Evolutionary conservation across 495 filamentous ascomycete species (phyloP).

Genomic region (Podospora didyma): DNA sequence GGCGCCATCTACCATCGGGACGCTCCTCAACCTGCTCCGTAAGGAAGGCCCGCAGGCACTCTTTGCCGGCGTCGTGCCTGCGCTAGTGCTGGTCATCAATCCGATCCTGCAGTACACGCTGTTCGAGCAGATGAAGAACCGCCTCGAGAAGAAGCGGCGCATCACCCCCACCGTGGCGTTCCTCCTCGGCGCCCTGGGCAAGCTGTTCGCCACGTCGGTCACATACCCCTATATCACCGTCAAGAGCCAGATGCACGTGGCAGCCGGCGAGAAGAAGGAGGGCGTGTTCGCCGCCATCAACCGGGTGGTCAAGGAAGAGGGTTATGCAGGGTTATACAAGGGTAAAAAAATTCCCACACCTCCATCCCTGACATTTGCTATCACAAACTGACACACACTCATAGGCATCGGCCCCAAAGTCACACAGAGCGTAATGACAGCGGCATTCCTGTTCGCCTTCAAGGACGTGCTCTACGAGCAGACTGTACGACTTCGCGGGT

Average conservation of each 20-base stretch:
- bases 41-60: slow-evolving; percentile 80
- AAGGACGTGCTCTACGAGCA: slow-evolving; percentile 75
- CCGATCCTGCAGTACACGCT: slow-evolving; percentile 98
- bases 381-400: slow-evolving; percentile 12
- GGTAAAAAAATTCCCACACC: slow-evolving; percentile 53
- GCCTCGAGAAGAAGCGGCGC: slow-evolving; percentile 44
- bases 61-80: slow-evolving; percentile 89
- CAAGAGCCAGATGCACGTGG: slow-evolving; percentile 95
- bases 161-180: slow-evolving; percentile 86
- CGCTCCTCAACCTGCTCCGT: slow-evolving; percentile 67
- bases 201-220: slow-evolving; percentile 86
- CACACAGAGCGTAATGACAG: slow-evolving; percentile 92
- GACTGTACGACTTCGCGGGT: slow-evolving; percentile 43
- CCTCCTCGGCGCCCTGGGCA: slow-evolving; percentile 86
- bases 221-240: slow-evolving; percentile 99
- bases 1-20: slow-evolving; percentile 69
- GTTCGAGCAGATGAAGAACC: slow-evolving; percentile 90
- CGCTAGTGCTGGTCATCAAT: slow-evolving; percentile 91
- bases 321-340: slow-evolving; percentile 85
- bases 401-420: slow-evolving; percentile 91
- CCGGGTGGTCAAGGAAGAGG: slow-evolving; percentile 80
- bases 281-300: slow-evolving; percentile 69
- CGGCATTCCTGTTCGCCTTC: slow-evolving; percentile 95
- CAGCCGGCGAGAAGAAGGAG: slow-evolving; percentile 54
- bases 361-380: not conserved